Evolutionary conservation across 2,329 filamentous ascomycete species (phyloP).

Genomic region (Arthrobotrys iridis): DNA sequence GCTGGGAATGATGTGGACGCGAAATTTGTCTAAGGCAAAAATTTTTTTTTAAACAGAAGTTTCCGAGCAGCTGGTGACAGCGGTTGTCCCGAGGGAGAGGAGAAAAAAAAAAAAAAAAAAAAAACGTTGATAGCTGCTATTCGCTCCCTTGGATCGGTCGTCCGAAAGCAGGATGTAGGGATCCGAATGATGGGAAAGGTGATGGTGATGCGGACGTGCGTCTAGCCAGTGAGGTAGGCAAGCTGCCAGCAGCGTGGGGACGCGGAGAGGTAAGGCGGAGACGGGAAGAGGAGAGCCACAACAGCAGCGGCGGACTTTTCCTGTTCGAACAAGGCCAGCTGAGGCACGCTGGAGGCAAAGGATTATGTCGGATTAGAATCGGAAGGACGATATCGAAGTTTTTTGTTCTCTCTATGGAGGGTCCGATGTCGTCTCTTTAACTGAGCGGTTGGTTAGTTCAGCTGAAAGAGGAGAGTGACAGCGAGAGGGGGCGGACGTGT

Average conservation of each 20-base stretch:
- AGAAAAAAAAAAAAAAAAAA: background rate
- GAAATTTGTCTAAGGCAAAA: conserved; percentile 46
- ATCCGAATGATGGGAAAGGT: conserved; percentile 6
- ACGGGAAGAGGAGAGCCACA: background rate
- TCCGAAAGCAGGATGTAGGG: background rate
- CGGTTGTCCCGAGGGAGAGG: background rate
- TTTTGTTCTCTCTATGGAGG: too few species aligned
- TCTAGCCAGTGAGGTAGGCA: conserved; percentile 43
- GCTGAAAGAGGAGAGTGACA: background rate
- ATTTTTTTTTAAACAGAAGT: conserved; percentile 13
- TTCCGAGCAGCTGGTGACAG: background rate
- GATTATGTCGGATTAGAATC: background rate
- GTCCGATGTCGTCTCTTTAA: background rate
- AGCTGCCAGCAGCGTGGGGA: conserved; percentile 45
- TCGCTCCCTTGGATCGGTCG: conserved; percentile 27
- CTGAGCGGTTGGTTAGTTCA: background rate
- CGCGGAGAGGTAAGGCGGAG: conserved; percentile 21
- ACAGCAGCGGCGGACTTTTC: background rate
- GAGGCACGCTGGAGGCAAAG: background rate
- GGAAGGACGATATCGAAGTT: background rate
- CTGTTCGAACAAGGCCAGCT: background rate
- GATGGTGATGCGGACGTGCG: conserved; percentile 42
- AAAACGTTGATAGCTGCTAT: conserved; percentile 46
- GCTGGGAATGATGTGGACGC: conserved; percentile 10
- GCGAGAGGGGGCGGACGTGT: background rate